Base-by-base conservation (phyloP, 2,329 filamentous ascomycete genomes). In the Penicillium hesseltinei region DNA sequence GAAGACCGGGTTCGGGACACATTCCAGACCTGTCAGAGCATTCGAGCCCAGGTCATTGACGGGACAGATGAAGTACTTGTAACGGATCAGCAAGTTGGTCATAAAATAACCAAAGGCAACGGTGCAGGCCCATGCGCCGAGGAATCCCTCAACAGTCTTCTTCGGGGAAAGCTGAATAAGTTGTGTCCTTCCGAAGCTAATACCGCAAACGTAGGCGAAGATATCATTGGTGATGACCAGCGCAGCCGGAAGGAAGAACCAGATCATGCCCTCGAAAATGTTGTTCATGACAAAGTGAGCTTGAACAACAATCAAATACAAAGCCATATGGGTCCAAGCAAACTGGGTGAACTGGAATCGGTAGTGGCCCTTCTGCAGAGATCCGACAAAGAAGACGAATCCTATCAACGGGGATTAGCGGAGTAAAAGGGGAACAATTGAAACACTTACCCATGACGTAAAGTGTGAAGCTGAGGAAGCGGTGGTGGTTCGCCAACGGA, bases 241-340 rank as follows among this genome's bases (percentile, higher is more conserved):
- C 52, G 91, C 88, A 8, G 91, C 92, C 8, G 94, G 94, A 44
- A 99, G 79, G 83, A 97, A 97, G 82, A 99, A 97, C 94, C 94
- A 99, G 74, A 99, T 96, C 90, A 99, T 92, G 79, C 94, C 94
- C 79, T 99, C 94, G 68, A 99, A 95, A 64, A 99, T 89, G 77
- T 99, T 99, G 83, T 99, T 99, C 91, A 99, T 97, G 79, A 97
- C 91, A 75, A 99, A 99, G 75, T 99, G 94, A 15, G 94, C 92
- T 77, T 99, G 92, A 6, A 96, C 92, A 39, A 97, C 93, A 69
- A 99, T 97, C 69, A 99, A 82, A 80, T 96, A 97, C 21, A 99
- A 85, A 5, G 95, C 94, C 92, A 99, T 97, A 75, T 99, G 94
- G 15, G 94, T 97, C 94, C 94, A 99, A 53, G 92, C 94, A 71